Base-by-base conservation (phyloP, 768 basidiomycete species). In the Leccinum subtestaceum region DNA sequence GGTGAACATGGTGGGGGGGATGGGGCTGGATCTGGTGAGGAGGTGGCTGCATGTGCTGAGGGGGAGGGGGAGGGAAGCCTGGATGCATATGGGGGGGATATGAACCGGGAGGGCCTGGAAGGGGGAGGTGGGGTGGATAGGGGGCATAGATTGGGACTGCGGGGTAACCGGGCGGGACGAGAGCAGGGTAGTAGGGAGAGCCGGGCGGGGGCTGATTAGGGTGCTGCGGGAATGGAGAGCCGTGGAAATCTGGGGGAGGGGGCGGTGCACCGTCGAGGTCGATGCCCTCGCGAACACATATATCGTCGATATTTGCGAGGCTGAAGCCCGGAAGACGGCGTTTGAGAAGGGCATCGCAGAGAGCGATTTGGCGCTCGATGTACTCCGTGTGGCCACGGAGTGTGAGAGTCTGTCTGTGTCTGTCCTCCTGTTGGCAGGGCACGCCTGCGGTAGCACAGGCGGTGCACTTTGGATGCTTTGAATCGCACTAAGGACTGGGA, bases 381-480 rank as follows among this genome's bases (percentile, higher is more conserved):
- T 81, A 87, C 69, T 93, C 91, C 0, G 89, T 88, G 73, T 93
- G 87, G 36, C 91, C 92, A 43, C 92, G 80, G 2, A 88, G 89
- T 52, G 91, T 93, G 67, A 94, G 82, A 1, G 88, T 91, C 80
- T 93, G 89, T 43, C 91, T 79, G 74, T 94, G 91, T 50, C 92
- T 79, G 77, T 94, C 92, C 68, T 94, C 92, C 71, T 94, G 92
- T 69, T 93, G 86, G 76, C 92, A 94, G 46, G 81, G 72, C 0
- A 87, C 88, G 64, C 87, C 87, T 0, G 91, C 89, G 9, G 87
- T 88, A 40, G 88, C 84, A 70, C 92, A 94, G 38, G 92, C 89
- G 17, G 89, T 89, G 70, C 92, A 94, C 73, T 88, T 77, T 38
- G 92, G 92, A 72, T 92, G 90, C 70, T 92, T 93, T 7, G 91